These are phyloP conservation scores for Hansenula sp. DNA, from an alignment of 1,139 yeast genomes.

Conservation along the genomic window DNA sequence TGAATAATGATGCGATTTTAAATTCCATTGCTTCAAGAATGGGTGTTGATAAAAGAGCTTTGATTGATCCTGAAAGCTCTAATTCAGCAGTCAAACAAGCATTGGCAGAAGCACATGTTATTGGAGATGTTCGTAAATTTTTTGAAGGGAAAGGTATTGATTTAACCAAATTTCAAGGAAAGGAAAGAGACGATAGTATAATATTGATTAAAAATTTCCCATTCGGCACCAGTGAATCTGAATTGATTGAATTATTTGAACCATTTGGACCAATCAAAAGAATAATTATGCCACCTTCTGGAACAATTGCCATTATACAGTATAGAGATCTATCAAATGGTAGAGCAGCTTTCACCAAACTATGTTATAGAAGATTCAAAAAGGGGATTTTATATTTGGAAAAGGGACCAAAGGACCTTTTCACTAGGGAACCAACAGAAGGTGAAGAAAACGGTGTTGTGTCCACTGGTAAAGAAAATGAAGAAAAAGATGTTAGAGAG, in stretches of 20 bases:
- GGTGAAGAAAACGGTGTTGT: slow-evolving; percentile 28
- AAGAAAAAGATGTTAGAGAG: slow-evolving; percentile 32
- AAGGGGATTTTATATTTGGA: slow-evolving; percentile 85
- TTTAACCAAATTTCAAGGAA: slow-evolving; percentile 59
- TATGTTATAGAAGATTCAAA: slow-evolving; percentile 84
- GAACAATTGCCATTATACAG: slow-evolving; percentile 95
- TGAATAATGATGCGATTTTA: slow-evolving; percentile 90
- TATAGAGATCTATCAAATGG: slow-evolving; percentile 82
- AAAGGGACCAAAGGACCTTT: slow-evolving; percentile 86
- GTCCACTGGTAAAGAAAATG: slow-evolving; percentile 15
- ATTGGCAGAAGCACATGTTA: slow-evolving; percentile 93
- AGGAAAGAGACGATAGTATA: slow-evolving; percentile 77
- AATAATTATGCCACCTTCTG: slow-evolving; percentile 92
- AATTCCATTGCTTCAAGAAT: slow-evolving; percentile 83
- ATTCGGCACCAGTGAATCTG: slow-evolving; percentile 75
- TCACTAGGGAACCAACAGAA: slow-evolving; percentile 52
- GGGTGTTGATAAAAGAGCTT: slow-evolving; percentile 78
- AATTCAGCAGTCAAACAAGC: slow-evolving; percentile 97
- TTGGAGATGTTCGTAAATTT: slow-evolving; percentile 84
- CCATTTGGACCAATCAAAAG: slow-evolving; percentile 79
- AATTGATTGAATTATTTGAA: slow-evolving; percentile 75
- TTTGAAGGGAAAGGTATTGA: slow-evolving; percentile 87
- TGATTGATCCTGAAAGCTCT: slow-evolving; percentile 83
- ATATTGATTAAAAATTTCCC: slow-evolving; percentile 89
- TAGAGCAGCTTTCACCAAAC: slow-evolving; percentile 81